A percentile compares a stretch with the other conserved stretches of the same genome.
Conservation (phyloP, 2,329 filamentous ascomycete species). For the Fusarium sp. region DNA sequence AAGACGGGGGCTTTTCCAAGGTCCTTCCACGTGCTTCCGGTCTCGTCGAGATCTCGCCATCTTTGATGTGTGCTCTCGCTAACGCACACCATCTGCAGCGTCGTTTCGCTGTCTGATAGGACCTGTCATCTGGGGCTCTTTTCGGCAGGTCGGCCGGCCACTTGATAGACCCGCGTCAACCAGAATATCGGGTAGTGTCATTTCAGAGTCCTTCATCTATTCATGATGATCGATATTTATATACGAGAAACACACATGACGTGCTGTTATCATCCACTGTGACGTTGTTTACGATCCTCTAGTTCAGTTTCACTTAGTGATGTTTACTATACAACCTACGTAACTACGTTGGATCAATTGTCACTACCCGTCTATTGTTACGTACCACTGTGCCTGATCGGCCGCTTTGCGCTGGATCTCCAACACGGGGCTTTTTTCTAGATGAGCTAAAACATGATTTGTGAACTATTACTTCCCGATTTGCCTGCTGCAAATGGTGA, state of each 20-base stretch:
- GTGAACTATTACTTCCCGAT: slow-evolving; percentile 1
- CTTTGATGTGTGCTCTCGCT: slow-evolving; percentile 3
- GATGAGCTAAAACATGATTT: background rate
- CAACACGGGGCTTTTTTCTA: background rate
- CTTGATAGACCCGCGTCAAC: slow-evolving; percentile 7
- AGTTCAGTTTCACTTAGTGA: background rate
- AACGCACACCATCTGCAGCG: slow-evolving; percentile 1
- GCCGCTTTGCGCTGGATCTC: background rate
- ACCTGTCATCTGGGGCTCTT: background rate
- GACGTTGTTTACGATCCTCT: background rate
- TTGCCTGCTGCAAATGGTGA: slow-evolving; percentile 5
- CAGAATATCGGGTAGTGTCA: background rate
- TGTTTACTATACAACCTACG: background rate
- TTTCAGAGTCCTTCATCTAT: background rate
- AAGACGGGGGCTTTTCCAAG: slow-evolving; percentile 5
- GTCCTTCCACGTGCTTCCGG: background rate
- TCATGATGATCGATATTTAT: background rate
- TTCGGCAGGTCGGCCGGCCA: background rate
- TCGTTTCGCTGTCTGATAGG: background rate
- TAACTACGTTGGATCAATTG: background rate
- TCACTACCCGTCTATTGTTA: background rate
- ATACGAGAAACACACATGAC: background rate
- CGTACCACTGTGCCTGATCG: background rate
- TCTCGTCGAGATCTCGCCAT: background rate
- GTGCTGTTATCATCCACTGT: background rate